Conservation (phyloP, 2,329 filamentous ascomycete genomes). For the Colletotrichum chrysophilum region DNA sequence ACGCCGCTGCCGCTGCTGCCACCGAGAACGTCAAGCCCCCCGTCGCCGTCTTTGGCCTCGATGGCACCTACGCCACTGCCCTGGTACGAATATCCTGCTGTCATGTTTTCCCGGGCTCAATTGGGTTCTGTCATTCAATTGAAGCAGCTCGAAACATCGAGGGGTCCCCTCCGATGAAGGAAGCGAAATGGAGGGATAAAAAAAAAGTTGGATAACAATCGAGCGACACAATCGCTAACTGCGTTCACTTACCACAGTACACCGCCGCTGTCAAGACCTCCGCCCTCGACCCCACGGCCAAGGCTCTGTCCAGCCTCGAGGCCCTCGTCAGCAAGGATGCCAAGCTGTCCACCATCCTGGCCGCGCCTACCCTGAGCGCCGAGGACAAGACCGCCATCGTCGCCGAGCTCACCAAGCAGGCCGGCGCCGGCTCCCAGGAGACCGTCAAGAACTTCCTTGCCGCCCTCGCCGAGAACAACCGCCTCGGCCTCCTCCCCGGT, state of each 20-base stretch:
- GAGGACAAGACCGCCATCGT: constrained; percentile 88
- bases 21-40: constrained; percentile 79
- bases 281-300: constrained; percentile 83
- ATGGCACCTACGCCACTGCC: constrained; percentile 98
- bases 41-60: constrained; percentile 90
- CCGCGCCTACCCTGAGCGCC: constrained; percentile 77
- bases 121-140: constrained; percentile 21
- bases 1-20: constrained; percentile 70
- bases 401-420: constrained; percentile 84
- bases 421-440: constrained; percentile 72
- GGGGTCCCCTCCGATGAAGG: neutral
- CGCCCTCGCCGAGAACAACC: constrained; percentile 95
- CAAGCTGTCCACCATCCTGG: constrained; percentile 79
- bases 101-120: neutral
- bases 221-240: constrained; percentile 31
- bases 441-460: constrained; percentile 93
- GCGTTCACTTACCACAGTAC: constrained; percentile 70
- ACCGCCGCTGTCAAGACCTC: constrained; percentile 91
- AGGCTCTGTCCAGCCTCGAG: constrained; percentile 75
- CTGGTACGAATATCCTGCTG: constrained; percentile 71
- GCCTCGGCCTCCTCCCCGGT: constrained; percentile 80
- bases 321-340: constrained; percentile 79
- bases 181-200: neutral
- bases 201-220: neutral
- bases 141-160: constrained; percentile 1